Conservation (phyloP, 805 yeast genomes). For the Barnettozyma salicaria region DNA sequence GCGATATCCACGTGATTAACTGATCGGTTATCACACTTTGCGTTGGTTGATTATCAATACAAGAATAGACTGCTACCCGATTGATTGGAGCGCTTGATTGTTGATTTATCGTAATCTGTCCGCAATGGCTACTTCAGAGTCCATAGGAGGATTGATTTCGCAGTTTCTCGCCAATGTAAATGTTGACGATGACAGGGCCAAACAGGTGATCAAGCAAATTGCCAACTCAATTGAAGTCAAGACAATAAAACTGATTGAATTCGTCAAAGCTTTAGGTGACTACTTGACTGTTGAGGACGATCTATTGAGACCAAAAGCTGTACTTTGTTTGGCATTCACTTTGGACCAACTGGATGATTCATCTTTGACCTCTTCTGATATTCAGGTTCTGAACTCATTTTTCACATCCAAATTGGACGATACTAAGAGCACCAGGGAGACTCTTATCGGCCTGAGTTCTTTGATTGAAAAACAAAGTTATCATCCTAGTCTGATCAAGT, state of each 20-base stretch:
- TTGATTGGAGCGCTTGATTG: background rate
- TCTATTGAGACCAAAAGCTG: conserved; percentile 43
- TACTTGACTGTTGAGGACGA: conserved; percentile 56
- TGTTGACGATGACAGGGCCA: conserved; percentile 28
- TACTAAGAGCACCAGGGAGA: conserved; percentile 43
- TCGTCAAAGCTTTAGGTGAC: conserved; percentile 56
- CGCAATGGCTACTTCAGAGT: conserved; percentile 5
- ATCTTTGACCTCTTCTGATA: conserved; percentile 34
- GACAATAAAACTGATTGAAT: conserved; percentile 37
- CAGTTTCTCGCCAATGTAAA: conserved; percentile 38
- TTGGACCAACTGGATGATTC: conserved; percentile 27
- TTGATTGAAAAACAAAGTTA: conserved; percentile 49
- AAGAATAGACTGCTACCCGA: too few relatives aligned
- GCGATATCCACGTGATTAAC: too few relatives aligned
- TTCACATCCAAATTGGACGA: conserved; percentile 65
- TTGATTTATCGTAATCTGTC: too few relatives aligned
- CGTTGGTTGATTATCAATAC: too few relatives aligned
- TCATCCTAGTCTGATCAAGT: conserved; percentile 29
- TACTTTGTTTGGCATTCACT: conserved; percentile 37
- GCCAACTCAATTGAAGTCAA: conserved; percentile 19
- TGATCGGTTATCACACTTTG: too few relatives aligned
- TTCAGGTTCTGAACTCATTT: conserved; percentile 42
- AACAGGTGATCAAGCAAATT: conserved; percentile 26
- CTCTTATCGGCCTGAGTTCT: conserved; percentile 47
- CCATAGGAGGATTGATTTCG: conserved; percentile 22